Evolutionary conservation across 345 rosid genomes (phyloP).

Genomic region (Euclidium syriacum): DNA sequence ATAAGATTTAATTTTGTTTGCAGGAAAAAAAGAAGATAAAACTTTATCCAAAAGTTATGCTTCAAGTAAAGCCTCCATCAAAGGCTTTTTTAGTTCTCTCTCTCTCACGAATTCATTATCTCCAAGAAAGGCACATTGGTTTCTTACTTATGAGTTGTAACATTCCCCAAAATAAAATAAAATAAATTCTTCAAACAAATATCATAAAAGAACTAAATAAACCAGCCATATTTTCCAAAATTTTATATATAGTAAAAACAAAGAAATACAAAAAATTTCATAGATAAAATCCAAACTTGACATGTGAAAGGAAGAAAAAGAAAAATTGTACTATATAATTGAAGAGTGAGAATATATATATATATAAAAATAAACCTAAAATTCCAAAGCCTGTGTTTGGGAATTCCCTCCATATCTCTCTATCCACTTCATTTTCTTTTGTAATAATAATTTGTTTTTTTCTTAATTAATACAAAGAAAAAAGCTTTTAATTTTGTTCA

Average conservation of each 20-base stretch:
- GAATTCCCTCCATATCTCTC: constrained; percentile 20
- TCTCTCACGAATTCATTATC: constrained; percentile 16
- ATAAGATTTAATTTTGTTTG: not conserved
- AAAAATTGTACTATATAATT: no score
- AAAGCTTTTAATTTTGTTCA: not conserved
- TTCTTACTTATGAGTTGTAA: constrained; percentile 17
- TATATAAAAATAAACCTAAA: not conserved
- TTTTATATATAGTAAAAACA: not conserved
- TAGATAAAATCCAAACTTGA: constrained; percentile 12
- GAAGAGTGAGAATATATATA: constrained; percentile 15
- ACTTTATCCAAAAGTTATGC: constrained; percentile 39
- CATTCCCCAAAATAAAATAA: constrained; percentile 15
- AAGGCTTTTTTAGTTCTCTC: constrained; percentile 18
- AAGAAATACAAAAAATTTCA: not conserved
- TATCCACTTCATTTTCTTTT: not conserved
- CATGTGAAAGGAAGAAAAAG: constrained; percentile 26
- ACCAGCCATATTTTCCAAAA: not conserved
- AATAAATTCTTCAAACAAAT: no score
- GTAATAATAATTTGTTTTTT: not conserved
- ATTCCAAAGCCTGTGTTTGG: constrained; percentile 22
- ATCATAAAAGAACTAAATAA: not conserved
- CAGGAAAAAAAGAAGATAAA: not conserved
- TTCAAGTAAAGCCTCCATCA: constrained; percentile 35
- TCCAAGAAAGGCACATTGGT: constrained; percentile 29
- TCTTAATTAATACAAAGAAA: not conserved